Evolutionary conservation across 257 asterid species (phyloP), one percentile per base, ranked within the genome.

Genomic region (Buddleja alternifolia): DNA sequence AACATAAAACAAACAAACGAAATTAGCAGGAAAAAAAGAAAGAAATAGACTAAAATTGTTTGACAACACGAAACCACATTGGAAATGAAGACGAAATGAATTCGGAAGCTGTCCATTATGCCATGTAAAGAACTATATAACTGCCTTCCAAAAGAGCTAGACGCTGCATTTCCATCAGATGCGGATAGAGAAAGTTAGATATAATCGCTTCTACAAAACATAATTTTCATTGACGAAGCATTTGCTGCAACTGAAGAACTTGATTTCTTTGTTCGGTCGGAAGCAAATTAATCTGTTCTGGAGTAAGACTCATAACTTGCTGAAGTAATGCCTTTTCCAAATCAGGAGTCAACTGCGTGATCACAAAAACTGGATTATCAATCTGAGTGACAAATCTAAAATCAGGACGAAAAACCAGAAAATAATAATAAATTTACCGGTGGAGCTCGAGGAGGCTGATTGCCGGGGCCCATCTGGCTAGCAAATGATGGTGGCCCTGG

Each of bases 221-320:
- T 20, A 24, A 6, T 23, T 55, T 62, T 84, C 81, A 86, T 52
- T 80, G 95, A 10, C 96, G 93, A 68, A 94, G 88, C 88, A 86
- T 86, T 77, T 91, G 95, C 81, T 88, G 99, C 90, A 94, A 75
- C 83, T 91, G 95, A 70, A 94, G 81, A 66, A 91, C 85, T 86
- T 94, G 97, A 81, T 69, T 85, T 76, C 99, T 86, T 71, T 91
- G 99, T 41, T 91, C 99, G 0, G 86, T 74, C 4, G 97, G 99
- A 58, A 94, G 87, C 84, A 78, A 75, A 69, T 86, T 85, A 76
- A 94, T 91, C 87, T 91, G 93, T 64, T 91, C 99, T 0, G 93
- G 96, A 10, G 96, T 87, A 55, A 94, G 93, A 80, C 90, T 91
- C 95, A 90, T 87, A 36, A 91, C 97, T 82, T 89, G 97, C 83